Evolutionary conservation across 2,329 filamentous ascomycete species (phyloP).

Genomic region (Zymoseptoria crescenta): DNA sequence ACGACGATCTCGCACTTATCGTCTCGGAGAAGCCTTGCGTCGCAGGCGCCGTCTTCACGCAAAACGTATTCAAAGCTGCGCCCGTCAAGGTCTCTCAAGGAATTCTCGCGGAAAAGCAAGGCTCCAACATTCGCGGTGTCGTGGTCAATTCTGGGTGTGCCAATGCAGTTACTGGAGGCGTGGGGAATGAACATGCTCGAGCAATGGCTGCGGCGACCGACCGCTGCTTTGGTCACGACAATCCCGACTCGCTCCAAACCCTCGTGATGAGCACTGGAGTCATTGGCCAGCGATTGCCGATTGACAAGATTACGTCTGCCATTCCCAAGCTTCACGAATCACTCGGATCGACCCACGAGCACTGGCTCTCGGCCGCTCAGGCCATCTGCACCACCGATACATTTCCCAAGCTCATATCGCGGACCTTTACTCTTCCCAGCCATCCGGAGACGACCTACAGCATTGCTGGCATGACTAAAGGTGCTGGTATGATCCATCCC

Average conservation of each 20-base stretch:
- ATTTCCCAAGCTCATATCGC: conserved; percentile 89
- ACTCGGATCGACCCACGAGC: conserved; percentile 66
- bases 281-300: conserved; percentile 88
- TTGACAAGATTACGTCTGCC: conserved; percentile 76
- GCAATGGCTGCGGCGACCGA: conserved; percentile 77
- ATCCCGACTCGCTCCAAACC: conserved; percentile 47
- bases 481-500: conserved; percentile 97
- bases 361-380: conserved; percentile 79
- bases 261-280: conserved; percentile 98
- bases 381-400: conserved; percentile 98
- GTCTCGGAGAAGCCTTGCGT: conserved; percentile 79
- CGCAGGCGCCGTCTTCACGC: conserved; percentile 89
- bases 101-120: conserved; percentile 49
- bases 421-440: conserved; percentile 74
- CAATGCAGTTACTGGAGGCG: conserved; percentile 90
- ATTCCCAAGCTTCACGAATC: conserved; percentile 68
- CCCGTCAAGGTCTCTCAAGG: conserved; percentile 79
- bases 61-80: conserved; percentile 96
- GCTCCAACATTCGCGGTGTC: conserved; percentile 65
- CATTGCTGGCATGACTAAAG: conserved; percentile 93
- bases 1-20: conserved; percentile 84
- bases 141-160: conserved; percentile 94
- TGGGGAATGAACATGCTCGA: conserved; percentile 79
- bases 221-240: conserved; percentile 46
- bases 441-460: conserved; percentile 67